These are phyloP conservation scores for Didymella keratinophila DNA, from an alignment of 2,329 filamentous ascomycete species.

Conservation along the genomic window DNA sequence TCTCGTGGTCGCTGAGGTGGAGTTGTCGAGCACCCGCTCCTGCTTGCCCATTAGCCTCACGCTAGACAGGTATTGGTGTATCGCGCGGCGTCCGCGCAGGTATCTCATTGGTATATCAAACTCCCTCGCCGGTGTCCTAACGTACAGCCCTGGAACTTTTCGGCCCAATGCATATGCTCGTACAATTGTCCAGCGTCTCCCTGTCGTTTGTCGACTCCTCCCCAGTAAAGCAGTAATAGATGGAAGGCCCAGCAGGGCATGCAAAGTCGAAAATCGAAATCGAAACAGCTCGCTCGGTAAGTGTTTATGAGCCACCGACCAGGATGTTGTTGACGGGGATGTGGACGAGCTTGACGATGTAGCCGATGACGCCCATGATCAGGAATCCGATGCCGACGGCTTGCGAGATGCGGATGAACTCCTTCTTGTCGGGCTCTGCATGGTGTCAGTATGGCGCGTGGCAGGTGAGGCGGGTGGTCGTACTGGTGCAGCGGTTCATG, in stretches of 20 bases:
- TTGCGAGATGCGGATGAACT: slow-evolving; percentile 57
- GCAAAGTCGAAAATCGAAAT: slow-evolving; percentile 25
- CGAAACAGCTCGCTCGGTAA: slow-evolving; percentile 9
- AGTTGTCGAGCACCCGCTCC: too few relatives aligned
- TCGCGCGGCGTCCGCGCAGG: slow-evolving; percentile 21
- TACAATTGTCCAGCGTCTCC: neutral
- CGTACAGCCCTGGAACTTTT: slow-evolving; percentile 47
- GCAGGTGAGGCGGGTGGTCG: neutral
- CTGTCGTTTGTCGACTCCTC: neutral
- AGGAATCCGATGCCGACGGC: slow-evolving; percentile 62
- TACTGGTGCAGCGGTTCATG: slow-evolving; percentile 59
- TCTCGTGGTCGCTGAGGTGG: too few relatives aligned
- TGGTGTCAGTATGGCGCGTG: slow-evolving; percentile 36
- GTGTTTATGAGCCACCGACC: slow-evolving; percentile 52
- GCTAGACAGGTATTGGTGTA: neutral
- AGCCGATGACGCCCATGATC: slow-evolving; percentile 63
- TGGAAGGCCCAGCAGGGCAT: slow-evolving; percentile 20
- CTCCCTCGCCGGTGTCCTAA: slow-evolving; percentile 46
- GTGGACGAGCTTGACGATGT: slow-evolving; percentile 62
- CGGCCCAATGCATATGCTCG: slow-evolving; percentile 15
- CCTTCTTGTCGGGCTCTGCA: slow-evolving; percentile 53
- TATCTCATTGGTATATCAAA: slow-evolving; percentile 47
- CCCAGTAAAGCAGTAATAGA: slow-evolving; percentile 26
- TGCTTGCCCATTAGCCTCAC: neutral
- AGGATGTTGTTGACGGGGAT: slow-evolving; percentile 64